Percentiles rank a stretch among this genome's conserved stretches.
Conservation (phyloP, 2,329 filamentous ascomycete species). For the Colletotrichum tanaceti region DNA sequence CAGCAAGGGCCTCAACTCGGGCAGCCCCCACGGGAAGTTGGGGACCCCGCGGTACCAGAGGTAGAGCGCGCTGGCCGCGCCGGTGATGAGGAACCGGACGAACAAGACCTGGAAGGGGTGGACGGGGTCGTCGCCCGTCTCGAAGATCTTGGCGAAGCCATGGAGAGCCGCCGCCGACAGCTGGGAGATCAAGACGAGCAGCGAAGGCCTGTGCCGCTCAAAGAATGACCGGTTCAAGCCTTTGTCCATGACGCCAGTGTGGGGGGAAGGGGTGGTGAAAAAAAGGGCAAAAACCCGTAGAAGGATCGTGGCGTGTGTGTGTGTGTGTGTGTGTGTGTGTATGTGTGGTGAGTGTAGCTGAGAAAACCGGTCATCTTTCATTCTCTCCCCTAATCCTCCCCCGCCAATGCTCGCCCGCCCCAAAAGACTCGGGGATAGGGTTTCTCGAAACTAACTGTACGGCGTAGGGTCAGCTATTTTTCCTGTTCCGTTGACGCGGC, state of each 20-base stretch:
- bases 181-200: constrained; percentile 25
- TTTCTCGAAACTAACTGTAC: background rate
- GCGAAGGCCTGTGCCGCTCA: constrained; percentile 30
- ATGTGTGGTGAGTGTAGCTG: too few species aligned
- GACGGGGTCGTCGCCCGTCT: constrained; percentile 27
- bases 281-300: too few species aligned
- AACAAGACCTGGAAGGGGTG: constrained; percentile 35
- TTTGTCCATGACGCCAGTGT: constrained; percentile 28
- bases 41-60: constrained; percentile 13
- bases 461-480: constrained; percentile 7
- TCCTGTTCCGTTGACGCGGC: constrained; percentile 21
- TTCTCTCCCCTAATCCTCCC: background rate
- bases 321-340: too few species aligned
- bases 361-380: background rate
- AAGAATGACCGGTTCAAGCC: constrained; percentile 20
- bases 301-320: too few species aligned
- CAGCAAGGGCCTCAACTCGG: constrained; percentile 22
- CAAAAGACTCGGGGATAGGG: background rate
- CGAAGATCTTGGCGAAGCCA: constrained; percentile 28
- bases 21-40: constrained; percentile 7
- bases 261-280: too few species aligned
- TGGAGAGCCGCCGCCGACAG: constrained; percentile 31
- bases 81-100: constrained; percentile 34
- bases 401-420: too few species aligned
- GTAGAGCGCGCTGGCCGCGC: background rate